Evolutionary conservation across 2,329 filamentous ascomycete species (phyloP).

Genomic region (Pleurostoma richardsiae): DNA sequence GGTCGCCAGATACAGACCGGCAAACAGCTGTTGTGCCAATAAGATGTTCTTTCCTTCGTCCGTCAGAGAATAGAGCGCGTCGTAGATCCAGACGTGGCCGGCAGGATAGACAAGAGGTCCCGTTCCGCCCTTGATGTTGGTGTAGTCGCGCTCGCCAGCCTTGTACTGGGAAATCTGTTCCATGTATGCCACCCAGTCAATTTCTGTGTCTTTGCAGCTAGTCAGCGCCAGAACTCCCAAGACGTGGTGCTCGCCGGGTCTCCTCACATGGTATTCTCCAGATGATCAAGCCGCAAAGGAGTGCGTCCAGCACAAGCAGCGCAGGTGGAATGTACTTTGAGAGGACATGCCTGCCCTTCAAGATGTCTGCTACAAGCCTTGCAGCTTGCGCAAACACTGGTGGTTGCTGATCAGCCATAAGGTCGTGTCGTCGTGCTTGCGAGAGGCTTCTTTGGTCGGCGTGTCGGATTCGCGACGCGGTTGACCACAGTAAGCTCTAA

Average conservation of each 20-base stretch:
- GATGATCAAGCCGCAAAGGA: constrained; percentile 70
- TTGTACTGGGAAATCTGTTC: constrained; percentile 78
- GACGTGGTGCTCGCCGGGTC: not conserved
- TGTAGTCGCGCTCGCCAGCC: constrained; percentile 83
- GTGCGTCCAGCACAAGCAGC: constrained; percentile 65
- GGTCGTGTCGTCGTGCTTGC: too few species aligned
- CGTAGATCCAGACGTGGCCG: constrained; percentile 89
- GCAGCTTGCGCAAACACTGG: constrained; percentile 16
- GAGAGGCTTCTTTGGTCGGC: too few species aligned
- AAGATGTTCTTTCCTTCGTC: constrained; percentile 70
- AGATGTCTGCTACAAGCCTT: constrained; percentile 32
- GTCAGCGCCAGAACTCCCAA: constrained; percentile 4
- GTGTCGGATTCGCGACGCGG: too few species aligned
- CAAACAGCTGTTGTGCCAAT: constrained; percentile 81
- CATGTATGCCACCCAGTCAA: constrained; percentile 98
- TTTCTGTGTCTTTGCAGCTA: constrained; percentile 71
- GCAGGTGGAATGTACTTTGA: constrained; percentile 49
- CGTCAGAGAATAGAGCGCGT: constrained; percentile 71
- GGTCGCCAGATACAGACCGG: constrained; percentile 69
- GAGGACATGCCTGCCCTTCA: constrained; percentile 42
- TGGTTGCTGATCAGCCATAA: too few species aligned
- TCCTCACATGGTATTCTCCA: constrained; percentile 76
- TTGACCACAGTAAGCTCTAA: too few species aligned
- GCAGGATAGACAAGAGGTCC: constrained; percentile 95
- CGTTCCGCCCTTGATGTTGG: constrained; percentile 77